phyloP scores from a whole-genome alignment of 2,329 filamentous ascomycete species.

The Harringtonia lauricola region DNA sequence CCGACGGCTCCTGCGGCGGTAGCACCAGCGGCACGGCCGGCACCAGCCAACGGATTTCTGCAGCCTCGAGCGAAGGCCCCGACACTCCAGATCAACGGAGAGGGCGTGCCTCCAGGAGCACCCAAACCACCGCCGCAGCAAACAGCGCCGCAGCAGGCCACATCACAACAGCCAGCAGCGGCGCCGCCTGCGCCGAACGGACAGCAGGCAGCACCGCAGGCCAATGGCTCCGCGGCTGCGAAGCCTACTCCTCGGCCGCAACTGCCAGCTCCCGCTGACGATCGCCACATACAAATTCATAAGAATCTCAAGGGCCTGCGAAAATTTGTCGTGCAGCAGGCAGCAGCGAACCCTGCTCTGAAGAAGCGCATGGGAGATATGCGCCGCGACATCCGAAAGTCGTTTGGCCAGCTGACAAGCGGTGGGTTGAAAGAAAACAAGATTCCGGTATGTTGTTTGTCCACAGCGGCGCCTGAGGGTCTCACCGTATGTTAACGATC shows the following conservation, averaged over 20 bases:
- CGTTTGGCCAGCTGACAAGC: constrained; percentile 61
- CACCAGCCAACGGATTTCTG: not conserved
- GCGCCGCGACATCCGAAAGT: constrained; percentile 59
- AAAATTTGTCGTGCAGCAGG: constrained; percentile 34
- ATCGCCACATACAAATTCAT: constrained; percentile 49
- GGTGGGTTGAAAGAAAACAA: constrained; percentile 28
- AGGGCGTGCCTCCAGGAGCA: no score
- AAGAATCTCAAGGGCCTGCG: constrained; percentile 51
- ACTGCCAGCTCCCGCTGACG: constrained; percentile 10
- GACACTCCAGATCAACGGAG: not conserved
- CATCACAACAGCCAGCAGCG: not conserved
- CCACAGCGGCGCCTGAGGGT: no score
- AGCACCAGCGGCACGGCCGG: not conserved
- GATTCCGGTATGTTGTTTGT: constrained; percentile 31
- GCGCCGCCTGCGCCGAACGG: not conserved
- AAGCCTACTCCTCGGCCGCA: not conserved
- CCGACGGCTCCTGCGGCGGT: constrained; percentile 9
- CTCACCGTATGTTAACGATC: no score
- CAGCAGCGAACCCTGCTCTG: constrained; percentile 42
- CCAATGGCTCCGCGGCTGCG: not conserved
- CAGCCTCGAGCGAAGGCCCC: not conserved
- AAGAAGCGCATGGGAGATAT: constrained; percentile 61
- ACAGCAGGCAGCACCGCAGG: no score
- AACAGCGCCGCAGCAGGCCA: no score
- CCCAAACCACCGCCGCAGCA: no score